phyloP scores from a whole-genome alignment of 192 early-diverging fungal species.

The Backusella tarrabulga region DNA sequence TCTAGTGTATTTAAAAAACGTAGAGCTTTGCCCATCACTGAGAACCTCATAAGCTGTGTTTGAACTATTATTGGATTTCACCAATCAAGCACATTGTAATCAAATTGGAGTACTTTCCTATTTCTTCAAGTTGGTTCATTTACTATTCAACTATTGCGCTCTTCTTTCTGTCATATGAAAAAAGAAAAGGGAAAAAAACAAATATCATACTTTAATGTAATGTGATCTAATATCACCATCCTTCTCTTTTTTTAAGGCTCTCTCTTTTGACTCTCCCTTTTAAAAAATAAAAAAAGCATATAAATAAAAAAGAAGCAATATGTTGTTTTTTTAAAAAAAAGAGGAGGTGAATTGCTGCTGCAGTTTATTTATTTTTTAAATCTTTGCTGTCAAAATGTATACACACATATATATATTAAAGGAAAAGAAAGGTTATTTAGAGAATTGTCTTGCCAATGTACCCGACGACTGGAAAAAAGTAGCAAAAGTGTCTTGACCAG shows the following conservation, averaged over 20 bases:
- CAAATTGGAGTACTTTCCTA: neutral
- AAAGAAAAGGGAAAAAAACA: neutral
- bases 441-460: neutral
- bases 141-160: neutral
- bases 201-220: neutral
- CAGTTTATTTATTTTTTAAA: neutral
- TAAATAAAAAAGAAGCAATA: neutral
- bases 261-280: neutral
- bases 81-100: neutral
- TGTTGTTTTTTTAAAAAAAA: neutral
- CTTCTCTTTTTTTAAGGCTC: neutral
- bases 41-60: neutral
- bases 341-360: neutral
- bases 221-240: neutral
- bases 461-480: slow-evolving; percentile 4
- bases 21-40: neutral
- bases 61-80: neutral
- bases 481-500: neutral
- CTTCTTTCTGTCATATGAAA: slow-evolving; percentile 2
- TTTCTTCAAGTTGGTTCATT: neutral
- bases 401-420: neutral
- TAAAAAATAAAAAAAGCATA: neutral
- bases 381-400: slow-evolving; percentile 4
- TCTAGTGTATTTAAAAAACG: too few species aligned
- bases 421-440: neutral